These are phyloP conservation scores for Thalassiosira oceanica DNA, from an alignment of 352 stramenopile species.

Conservation along the genomic window DNA sequence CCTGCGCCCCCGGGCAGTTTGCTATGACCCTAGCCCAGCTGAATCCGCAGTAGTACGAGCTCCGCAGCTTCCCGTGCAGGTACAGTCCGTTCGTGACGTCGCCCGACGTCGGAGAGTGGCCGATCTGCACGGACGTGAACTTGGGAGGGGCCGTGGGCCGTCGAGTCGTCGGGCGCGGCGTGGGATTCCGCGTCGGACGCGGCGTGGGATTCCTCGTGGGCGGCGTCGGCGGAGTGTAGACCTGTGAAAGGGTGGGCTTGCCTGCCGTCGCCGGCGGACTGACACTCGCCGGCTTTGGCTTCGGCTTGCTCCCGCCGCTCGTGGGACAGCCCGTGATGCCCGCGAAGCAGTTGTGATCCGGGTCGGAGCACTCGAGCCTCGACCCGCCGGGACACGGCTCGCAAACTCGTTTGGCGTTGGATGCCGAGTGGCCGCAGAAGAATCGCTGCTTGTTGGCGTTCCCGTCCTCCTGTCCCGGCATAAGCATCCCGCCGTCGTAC, in stretches of 20 bases:
- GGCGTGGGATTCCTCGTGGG: not conserved
- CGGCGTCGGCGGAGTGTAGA: not conserved
- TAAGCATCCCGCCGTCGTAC: conserved; percentile 26
- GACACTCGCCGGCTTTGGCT: not conserved
- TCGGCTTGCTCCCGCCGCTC: not conserved
- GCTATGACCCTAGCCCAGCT: conserved; percentile 18
- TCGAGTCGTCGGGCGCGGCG: not conserved
- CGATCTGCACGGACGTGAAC: not conserved
- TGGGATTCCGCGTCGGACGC: conserved; percentile 1
- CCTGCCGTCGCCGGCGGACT: not conserved
- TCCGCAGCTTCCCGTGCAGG: conserved; percentile 17
- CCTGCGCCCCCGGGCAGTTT: conserved; percentile 4
- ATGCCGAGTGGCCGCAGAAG: conserved; percentile 40
- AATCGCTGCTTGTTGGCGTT: conserved; percentile 40
- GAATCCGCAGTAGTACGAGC: conserved; percentile 23
- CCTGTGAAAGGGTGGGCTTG: not conserved
- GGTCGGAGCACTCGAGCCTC: conserved; percentile 33
- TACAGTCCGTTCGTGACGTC: conserved; percentile 9
- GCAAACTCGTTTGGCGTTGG: conserved; percentile 34
- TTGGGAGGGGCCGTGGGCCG: not conserved
- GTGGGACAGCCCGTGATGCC: conserved; percentile 34
- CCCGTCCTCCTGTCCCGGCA: conserved; percentile 25
- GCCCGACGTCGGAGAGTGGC: not conserved
- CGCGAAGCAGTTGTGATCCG: conserved; percentile 44
- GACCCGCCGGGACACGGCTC: conserved; percentile 39